phyloP scores from a whole-genome alignment of 129 eudicot species.

The Flaveria linearis region DNA sequence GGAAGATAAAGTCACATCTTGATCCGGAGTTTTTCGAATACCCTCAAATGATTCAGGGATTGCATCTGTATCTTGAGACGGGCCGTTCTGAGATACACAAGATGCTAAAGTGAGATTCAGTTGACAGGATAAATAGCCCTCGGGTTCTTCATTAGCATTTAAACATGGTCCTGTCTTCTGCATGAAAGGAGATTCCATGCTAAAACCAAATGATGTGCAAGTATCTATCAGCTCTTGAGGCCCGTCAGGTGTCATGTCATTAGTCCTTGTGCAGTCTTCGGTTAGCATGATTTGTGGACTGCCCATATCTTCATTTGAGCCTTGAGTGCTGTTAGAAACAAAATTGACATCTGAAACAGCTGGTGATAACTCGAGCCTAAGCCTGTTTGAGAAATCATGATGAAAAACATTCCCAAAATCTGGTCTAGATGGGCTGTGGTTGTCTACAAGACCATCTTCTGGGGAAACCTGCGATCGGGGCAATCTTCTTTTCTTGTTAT shows the following conservation, averaged over 20 bases:
- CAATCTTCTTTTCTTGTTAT: slow-evolving; percentile 72
- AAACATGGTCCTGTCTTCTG: slow-evolving; percentile 34
- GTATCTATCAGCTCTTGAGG: slow-evolving; percentile 73
- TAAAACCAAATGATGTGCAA: slow-evolving; percentile 60
- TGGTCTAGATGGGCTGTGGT: slow-evolving; percentile 55
- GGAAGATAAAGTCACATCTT: slow-evolving; percentile 36
- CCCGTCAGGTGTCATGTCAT: slow-evolving; percentile 33
- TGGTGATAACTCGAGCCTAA: slow-evolving; percentile 70
- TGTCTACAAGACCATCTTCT: slow-evolving; percentile 49
- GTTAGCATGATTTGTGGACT: slow-evolving; percentile 51
- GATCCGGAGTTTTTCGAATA: slow-evolving; percentile 37
- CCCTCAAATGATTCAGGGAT: slow-evolving; percentile 39
- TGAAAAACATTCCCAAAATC: slow-evolving; percentile 55
- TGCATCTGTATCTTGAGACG: slow-evolving; percentile 39
- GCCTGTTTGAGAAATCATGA: slow-evolving; percentile 63
- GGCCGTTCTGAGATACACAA: slow-evolving; percentile 46
- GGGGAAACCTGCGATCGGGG: slow-evolving; percentile 43
- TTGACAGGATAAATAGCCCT: slow-evolving; percentile 63
- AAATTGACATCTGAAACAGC: slow-evolving; percentile 75
- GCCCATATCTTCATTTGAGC: slow-evolving; percentile 66
- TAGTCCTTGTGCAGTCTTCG: slow-evolving; percentile 42
- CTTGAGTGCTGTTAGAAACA: slow-evolving; percentile 77
- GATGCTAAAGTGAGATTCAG: slow-evolving; percentile 80
- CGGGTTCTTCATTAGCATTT: slow-evolving; percentile 57
- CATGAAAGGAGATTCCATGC: slow-evolving; percentile 56